phyloP scores from a whole-genome alignment of 148 eudicot species.

The Diospyros kaki region DNA sequence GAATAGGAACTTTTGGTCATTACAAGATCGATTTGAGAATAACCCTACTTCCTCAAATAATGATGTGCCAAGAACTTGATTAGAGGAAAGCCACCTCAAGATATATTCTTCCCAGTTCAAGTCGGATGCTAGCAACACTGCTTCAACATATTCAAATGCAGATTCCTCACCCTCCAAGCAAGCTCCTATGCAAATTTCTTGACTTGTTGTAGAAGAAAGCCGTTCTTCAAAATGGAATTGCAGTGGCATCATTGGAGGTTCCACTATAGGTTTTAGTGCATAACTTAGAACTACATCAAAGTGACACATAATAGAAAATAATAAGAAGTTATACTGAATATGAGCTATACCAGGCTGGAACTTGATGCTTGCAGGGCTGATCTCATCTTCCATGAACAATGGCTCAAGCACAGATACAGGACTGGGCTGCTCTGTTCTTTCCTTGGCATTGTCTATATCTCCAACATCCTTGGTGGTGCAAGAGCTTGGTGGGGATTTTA shows the following conservation, averaged over 20 bases:
- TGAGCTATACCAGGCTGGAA: slow-evolving; percentile 39
- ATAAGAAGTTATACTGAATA: neutral
- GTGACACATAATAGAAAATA: neutral
- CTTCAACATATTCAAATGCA: slow-evolving; percentile 72
- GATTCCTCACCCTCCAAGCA: slow-evolving; percentile 57
- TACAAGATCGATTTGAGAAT: slow-evolving; percentile 61
- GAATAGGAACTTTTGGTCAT: slow-evolving; percentile 82
- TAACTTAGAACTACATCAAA: slow-evolving; percentile 10
- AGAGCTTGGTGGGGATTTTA: slow-evolving; percentile 32
- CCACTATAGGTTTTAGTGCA: slow-evolving; percentile 31
- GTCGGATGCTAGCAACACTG: slow-evolving; percentile 69
- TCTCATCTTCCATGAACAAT: slow-evolving; percentile 59
- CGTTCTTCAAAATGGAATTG: slow-evolving; percentile 60
- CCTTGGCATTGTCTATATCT: slow-evolving; percentile 23
- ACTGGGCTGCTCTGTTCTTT: slow-evolving; percentile 65
- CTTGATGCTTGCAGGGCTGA: slow-evolving; percentile 58
- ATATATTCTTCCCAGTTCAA: slow-evolving; percentile 77
- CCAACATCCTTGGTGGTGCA: slow-evolving; percentile 32
- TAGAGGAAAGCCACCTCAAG: slow-evolving; percentile 50
- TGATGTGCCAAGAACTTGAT: slow-evolving; percentile 62
- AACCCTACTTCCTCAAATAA: slow-evolving; percentile 78
- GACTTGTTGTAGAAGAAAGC: slow-evolving; percentile 21
- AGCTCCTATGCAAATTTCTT: slow-evolving; percentile 20
- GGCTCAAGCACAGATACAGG: slow-evolving; percentile 94
- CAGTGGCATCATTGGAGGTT: slow-evolving; percentile 52